A percentile compares a stretch with the other conserved stretches of the same genome.
Evolutionary conservation across 2,329 filamentous ascomycete species (phyloP).

Genomic region (Calonectria naviculata): DNA sequence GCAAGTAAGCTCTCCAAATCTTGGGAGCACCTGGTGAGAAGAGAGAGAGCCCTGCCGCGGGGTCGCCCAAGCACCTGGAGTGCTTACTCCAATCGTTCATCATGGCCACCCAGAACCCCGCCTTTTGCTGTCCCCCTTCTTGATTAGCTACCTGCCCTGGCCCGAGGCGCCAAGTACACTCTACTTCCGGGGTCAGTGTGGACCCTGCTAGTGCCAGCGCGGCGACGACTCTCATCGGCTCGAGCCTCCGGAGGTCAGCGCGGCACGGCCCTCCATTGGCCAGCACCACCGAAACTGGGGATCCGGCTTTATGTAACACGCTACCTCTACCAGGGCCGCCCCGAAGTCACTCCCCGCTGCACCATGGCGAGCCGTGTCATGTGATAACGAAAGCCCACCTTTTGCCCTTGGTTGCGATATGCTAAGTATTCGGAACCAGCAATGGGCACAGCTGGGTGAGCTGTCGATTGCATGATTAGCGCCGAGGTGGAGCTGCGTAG

Average conservation of each 20-base stretch:
- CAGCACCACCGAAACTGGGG: background rate
- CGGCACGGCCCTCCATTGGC: conserved; percentile 17
- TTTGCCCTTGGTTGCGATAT: background rate
- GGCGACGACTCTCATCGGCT: conserved; percentile 10
- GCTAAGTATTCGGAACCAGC: background rate
- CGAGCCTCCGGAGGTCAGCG: background rate
- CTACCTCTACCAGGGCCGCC: background rate
- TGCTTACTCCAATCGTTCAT: background rate
- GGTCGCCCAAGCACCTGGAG: background rate
- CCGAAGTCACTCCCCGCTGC: background rate
- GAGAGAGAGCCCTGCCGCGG: background rate
- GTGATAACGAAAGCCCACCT: background rate
- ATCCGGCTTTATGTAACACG: background rate
- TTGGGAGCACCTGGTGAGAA: background rate
- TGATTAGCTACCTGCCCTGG: background rate
- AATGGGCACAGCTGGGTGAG: background rate
- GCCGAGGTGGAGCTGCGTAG: background rate
- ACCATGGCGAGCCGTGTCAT: background rate
- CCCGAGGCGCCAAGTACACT: background rate
- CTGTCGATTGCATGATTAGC: background rate
- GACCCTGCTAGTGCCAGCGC: conserved; percentile 7
- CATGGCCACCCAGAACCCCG: conserved; percentile 4
- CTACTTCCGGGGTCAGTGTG: background rate
- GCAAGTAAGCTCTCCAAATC: background rate
- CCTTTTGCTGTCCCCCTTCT: background rate